Percentiles rank a stretch among this genome's conserved stretches.
These are phyloP conservation scores for Fagopyrum esculentum DNA, from an alignment of 148 eudicot species.

Conservation along the genomic window DNA sequence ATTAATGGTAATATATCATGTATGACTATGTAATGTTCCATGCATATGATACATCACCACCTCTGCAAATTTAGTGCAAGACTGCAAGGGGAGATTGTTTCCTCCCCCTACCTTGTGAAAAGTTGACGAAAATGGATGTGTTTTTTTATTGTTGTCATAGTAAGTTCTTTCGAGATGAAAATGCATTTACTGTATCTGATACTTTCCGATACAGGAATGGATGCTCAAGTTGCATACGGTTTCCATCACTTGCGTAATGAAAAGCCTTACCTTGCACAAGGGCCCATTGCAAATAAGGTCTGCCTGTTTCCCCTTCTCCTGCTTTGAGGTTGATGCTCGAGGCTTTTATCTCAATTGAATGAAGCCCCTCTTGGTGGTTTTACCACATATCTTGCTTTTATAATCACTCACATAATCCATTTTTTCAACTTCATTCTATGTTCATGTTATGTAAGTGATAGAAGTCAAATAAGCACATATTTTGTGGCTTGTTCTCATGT, in stretches of 20 bases:
- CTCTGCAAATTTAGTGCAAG: background rate
- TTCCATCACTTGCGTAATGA: constrained; percentile 85
- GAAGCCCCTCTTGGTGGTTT: background rate
- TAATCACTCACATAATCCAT: background rate
- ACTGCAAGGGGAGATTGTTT: background rate
- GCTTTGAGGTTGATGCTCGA: background rate
- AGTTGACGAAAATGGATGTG: constrained; percentile 3
- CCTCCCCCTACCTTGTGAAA: background rate
- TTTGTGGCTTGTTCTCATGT: constrained; percentile 1
- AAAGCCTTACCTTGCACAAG: constrained; percentile 92
- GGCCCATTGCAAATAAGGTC: constrained; percentile 90
- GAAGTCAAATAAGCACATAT: background rate
- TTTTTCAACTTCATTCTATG: background rate
- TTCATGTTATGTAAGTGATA: background rate
- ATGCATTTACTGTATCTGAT: background rate
- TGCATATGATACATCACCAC: background rate
- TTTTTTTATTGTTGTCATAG: background rate
- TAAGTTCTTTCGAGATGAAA: background rate
- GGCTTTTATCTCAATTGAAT: background rate
- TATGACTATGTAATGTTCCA: background rate
- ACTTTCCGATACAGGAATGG: constrained; percentile 57
- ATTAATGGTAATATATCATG: background rate
- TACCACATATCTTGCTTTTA: background rate
- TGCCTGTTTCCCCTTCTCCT: constrained; percentile 1
- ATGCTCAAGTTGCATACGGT: constrained; percentile 91